These are phyloP conservation scores for Podospora conica DNA, from an alignment of 495 filamentous ascomycete genomes.

Conservation along the genomic window DNA sequence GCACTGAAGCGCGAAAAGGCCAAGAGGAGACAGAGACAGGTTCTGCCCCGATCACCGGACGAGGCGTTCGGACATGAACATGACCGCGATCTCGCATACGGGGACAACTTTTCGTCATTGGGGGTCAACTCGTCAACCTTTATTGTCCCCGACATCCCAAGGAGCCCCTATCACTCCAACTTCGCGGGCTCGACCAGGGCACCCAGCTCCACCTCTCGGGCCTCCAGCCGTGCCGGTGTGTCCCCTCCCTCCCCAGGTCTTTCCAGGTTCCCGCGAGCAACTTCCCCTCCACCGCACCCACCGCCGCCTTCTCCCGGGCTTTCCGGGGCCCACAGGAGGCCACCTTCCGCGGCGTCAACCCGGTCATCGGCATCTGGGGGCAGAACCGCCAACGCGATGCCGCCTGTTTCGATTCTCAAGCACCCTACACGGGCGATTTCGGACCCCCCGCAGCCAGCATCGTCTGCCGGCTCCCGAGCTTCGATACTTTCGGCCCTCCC, in stretches of 20 bases:
- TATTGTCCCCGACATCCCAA: background rate
- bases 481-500: constrained; percentile 23
- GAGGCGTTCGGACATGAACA: background rate
- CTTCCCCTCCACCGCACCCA: background rate
- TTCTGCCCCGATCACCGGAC: background rate
- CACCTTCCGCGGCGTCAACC: background rate
- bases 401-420: constrained; percentile 28
- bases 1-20: background rate
- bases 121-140: background rate
- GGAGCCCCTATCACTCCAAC: constrained; percentile 11
- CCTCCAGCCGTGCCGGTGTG: background rate
- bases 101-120: background rate
- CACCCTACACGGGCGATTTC: constrained; percentile 17
- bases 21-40: background rate
- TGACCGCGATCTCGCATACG: background rate
- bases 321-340: background rate
- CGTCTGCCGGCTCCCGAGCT: constrained; percentile 1
- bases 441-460: background rate
- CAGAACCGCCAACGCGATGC: background rate
- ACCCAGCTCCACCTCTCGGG: background rate
- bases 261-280: constrained; percentile 6
- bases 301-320: constrained; percentile 5
- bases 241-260: constrained; percentile 2
- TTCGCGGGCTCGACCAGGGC: background rate
- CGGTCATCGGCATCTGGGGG: background rate